Evolutionary conservation across 345 rosid genomes (phyloP), one percentile per base, ranked within the genome.

Genomic region (Eucalyptus pumila): DNA sequence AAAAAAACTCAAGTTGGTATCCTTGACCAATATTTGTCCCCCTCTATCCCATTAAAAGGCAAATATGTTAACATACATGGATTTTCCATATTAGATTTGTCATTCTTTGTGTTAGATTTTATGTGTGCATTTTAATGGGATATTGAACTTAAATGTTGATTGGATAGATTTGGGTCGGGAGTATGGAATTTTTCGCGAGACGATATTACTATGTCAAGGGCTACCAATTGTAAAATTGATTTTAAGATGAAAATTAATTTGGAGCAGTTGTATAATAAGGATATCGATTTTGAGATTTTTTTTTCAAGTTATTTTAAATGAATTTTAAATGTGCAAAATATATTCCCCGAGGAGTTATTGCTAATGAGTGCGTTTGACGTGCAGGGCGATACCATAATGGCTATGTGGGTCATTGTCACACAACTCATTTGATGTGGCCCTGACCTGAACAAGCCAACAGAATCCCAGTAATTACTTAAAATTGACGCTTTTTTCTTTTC

Each of bases 191-290:
- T 65, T 65, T 0, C 1, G 5, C 0, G 3, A 30, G 21, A n/a
- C 0, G 6, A n/a, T 8, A 27, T 24, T 56, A 56, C 10, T 24
- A 56, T 56, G 30, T 56, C 30, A 24, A 9, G 13, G 13, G 27
- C 30, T 56, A 56, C 13, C 30, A 56, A 56, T 23, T 2, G 0
- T 56, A 27, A 5, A 0, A 27, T 60, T 27, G 0, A 0, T 60
- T 60, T 27, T 6, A 30, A 60, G 69, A 60, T 4, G 16, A 6
- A 60, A 60, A 60, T 12, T 27, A 60, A 12, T 60, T 60, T 12
- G 32, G n/a, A n/a, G 76, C 0, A 14, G 34, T 30, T n/a, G 16
- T n/a, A 14, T 14, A 9, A 23, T 7, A n/a, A n/a, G 21, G 17
- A 6, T 65, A 8, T 30, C 1, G 6, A 15, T 30, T 30, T 65